phyloP scores from a whole-genome alignment of 768 basidiomycete species.

The Psilocybe cyanescens region DNA sequence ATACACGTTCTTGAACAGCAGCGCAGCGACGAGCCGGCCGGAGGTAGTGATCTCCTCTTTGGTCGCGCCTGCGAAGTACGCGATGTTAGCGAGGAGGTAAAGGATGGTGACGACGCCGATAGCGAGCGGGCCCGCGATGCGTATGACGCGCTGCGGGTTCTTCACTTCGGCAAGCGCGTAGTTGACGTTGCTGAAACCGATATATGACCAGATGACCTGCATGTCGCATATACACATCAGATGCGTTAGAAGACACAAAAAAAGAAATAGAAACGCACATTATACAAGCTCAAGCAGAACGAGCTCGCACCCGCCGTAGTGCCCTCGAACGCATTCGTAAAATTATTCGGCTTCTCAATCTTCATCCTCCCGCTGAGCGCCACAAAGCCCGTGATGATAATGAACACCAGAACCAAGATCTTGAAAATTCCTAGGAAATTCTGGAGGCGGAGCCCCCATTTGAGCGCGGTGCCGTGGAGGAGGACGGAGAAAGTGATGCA shows the following conservation, averaged over 20 bases:
- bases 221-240: background rate
- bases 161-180: constrained; percentile 68
- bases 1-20: constrained; percentile 70
- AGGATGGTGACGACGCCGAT: constrained; percentile 54
- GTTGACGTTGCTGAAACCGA: constrained; percentile 70
- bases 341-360: constrained; percentile 37
- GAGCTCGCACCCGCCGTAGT: constrained; percentile 50
- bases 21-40: constrained; percentile 62
- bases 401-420: constrained; percentile 47
- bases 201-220: constrained; percentile 54
- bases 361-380: constrained; percentile 40
- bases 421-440: constrained; percentile 67
- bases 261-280: background rate
- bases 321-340: constrained; percentile 42
- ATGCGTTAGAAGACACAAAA: background rate
- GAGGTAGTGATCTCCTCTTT: constrained; percentile 65
- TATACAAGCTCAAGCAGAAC: constrained; percentile 47
- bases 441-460: constrained; percentile 62
- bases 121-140: constrained; percentile 66
- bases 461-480: constrained; percentile 47
- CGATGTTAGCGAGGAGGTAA: constrained; percentile 66
- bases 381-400: constrained; percentile 53
- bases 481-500: constrained; percentile 40
- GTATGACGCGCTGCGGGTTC: constrained; percentile 64
- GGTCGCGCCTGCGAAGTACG: constrained; percentile 68